Evolutionary conservation across 345 rosid genomes (phyloP), one percentile per base, ranked within the genome.

Genomic region (Moricandia arvensis): DNA sequence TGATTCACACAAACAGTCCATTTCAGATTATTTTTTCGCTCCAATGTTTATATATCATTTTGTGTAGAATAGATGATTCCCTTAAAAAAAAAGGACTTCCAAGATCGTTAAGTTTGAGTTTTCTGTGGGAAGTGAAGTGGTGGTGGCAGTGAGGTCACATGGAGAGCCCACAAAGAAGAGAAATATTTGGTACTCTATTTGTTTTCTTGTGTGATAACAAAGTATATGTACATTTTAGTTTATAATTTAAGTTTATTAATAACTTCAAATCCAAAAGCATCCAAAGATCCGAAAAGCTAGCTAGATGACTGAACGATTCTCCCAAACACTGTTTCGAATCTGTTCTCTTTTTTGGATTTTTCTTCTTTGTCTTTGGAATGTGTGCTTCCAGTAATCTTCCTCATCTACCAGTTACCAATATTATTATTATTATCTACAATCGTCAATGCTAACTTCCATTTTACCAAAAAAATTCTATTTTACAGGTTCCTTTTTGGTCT

Each of bases 141-240:
- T 63, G 81, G 79, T 80, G 85, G 77, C 91, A 87, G 89, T 27
- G 81, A 82, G 77, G 82, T 86, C 94, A 86, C 94, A 85, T 87
- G 94, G 86, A 84, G 71, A 79, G 66, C 45, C 71, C 69, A 74
- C 82, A 79, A 71, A 71, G 80, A 74, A 59, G 74, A 49, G 73
- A 63, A 51, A 78, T 65, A 71, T 66, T 79, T 71, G 63, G 78
- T 83, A 83, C 61, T 63, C 31, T 31, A 21, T 70, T 76, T 76
- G 80, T 55, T 55, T 76, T 68, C 51, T 63, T 64, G 54, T 71
- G 41, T 70, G 17, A 45, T 79, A 85, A 81, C 81, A 80, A 84
- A 13, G 71, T 49, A 55, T 65, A 21, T 73, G 47, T 24, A 71
- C 37, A 73, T 77, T 75, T 24, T 9, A 72, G 79, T 81, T 55